These are phyloP conservation scores for Mycogone perniciosa DNA, from an alignment of 2,329 filamentous ascomycete genomes.

Conservation along the genomic window DNA sequence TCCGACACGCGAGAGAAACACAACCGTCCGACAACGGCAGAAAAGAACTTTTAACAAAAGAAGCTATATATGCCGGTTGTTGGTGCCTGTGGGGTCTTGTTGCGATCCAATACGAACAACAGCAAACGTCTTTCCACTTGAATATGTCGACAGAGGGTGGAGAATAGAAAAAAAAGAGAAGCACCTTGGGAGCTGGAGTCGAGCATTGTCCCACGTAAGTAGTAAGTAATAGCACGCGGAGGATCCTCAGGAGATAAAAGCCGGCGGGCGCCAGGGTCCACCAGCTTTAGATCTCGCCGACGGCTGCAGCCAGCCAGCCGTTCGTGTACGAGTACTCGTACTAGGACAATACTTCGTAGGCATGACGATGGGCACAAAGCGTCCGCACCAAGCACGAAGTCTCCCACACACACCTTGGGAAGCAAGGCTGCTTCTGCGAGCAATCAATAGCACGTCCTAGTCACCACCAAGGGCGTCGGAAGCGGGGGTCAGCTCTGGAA, in stretches of 20 bases:
- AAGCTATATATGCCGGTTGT: no score
- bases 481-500: not conserved
- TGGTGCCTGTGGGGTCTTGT: no score
- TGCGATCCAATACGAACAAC: no score
- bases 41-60: no score
- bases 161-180: not conserved
- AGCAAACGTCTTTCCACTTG: no score
- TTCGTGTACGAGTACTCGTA: no score
- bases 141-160: no score
- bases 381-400: not conserved
- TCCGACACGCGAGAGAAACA: constrained; percentile 1
- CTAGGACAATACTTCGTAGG: not conserved
- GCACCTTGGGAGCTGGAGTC: not conserved
- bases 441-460: no score
- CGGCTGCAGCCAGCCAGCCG: constrained; percentile 12
- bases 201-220: not conserved
- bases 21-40: not conserved
- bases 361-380: not conserved
- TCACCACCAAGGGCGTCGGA: not conserved
- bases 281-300: constrained; percentile 7
- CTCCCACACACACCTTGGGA: no score
- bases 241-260: constrained; percentile 1
- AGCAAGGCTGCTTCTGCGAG: no score
- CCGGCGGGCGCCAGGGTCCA: constrained; percentile 1
- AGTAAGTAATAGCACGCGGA: not conserved